Evolutionary conservation across 2,329 filamentous ascomycete genomes (phyloP).

Genomic region (Uncinocarpus reesii): DNA sequence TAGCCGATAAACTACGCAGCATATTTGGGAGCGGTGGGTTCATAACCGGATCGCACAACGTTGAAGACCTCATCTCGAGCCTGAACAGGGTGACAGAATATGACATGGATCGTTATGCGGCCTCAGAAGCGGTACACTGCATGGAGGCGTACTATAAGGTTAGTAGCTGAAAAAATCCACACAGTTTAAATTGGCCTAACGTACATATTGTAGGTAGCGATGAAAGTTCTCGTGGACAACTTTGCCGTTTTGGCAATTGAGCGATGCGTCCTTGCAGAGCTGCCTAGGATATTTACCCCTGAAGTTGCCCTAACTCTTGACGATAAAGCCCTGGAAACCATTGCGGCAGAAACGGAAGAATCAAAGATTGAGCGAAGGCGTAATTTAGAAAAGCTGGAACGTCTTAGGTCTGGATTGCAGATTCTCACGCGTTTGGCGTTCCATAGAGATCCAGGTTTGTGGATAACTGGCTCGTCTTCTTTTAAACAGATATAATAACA

Average conservation of each 20-base stretch:
- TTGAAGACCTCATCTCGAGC: background rate
- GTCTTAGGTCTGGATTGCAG: slow-evolving; percentile 7
- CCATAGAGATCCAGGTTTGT: background rate
- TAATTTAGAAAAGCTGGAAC: slow-evolving; percentile 1
- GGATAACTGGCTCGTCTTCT: background rate
- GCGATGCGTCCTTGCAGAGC: slow-evolving; percentile 12
- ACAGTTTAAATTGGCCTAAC: background rate
- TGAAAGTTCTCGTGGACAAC: slow-evolving; percentile 35
- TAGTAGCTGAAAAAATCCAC: background rate
- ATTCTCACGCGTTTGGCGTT: slow-evolving; percentile 6
- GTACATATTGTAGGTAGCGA: slow-evolving; percentile 32
- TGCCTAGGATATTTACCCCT: slow-evolving; percentile 12
- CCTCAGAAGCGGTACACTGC: slow-evolving; percentile 31
- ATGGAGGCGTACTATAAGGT: slow-evolving; percentile 42
- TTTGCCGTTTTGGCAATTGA: slow-evolving; percentile 33
- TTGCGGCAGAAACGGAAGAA: slow-evolving; percentile 13
- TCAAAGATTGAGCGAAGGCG: slow-evolving; percentile 7
- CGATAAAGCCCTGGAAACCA: slow-evolving; percentile 8
- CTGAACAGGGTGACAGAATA: slow-evolving; percentile 19
- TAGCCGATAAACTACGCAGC: background rate
- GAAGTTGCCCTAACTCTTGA: slow-evolving; percentile 9
- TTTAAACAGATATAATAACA: no score
- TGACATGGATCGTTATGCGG: slow-evolving; percentile 32
- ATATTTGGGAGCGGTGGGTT: background rate
- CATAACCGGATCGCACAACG: background rate